Base-by-base conservation (phyloP, 331 rosid genomes). In the Erythrophleum ivorense region DNA sequence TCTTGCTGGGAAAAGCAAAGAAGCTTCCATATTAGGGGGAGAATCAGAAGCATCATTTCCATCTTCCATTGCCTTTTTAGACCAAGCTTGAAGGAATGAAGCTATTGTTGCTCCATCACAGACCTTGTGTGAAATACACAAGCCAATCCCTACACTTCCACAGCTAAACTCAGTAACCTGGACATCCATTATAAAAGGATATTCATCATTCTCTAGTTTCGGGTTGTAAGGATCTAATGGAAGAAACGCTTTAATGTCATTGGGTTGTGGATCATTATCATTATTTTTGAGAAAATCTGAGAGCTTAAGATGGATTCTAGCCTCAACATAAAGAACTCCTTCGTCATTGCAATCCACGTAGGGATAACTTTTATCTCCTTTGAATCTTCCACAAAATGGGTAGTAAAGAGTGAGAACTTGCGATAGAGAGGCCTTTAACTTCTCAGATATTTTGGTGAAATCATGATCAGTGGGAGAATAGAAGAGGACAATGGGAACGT, bases 71-170 rank as follows among this genome's bases (percentile, higher is more conserved):
- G 72, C 75, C 0, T 60, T 52, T 18, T 84, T 65, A 5, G 79
- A 55, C 91, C 91, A 90, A 0, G 82, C 63, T 10, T 43, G 14
- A 38, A 90, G 73, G 16, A 90, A 86, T 2, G 50, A 52, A 1
- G 64, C n/a, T 0, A 72, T 9, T 0, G 85, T 74, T 3, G 77
- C 55, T 13, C 54, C 86, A 72, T 86, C 94, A 36, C 63, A 63
- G 0, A 71, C 14, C 79, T 75, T 89, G 83, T 89, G 91, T 45
- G 76, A 78, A 1, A 76, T 13, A 62, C 85, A 80, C 43, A 68
- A 14, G 0, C 85, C 88, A 2, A 88, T n/a, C 12, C 75, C 86
- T 14, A 84, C 29, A 9, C 89, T 76, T 7, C 81, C 88, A 49
- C 88, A 88, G 9, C 16, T 62, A 40, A 80, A 80, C 21, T 80